Conservation (phyloP, 2,329 filamentous ascomycete species). For the Cercospora beticola region DNA sequence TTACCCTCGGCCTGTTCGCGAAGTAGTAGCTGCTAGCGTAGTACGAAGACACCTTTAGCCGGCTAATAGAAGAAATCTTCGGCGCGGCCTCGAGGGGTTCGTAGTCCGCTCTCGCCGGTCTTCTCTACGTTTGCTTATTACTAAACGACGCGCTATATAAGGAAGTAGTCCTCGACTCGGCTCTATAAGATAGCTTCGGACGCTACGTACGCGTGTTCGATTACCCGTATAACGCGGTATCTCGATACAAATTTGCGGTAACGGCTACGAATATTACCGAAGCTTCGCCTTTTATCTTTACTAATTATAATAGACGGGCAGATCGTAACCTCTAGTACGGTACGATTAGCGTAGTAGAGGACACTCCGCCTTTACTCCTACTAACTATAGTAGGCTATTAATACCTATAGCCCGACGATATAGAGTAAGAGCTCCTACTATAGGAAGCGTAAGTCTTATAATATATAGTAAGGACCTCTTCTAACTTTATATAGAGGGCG, state of each 20-base stretch:
- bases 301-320: neutral
- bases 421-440: neutral
- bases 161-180: neutral
- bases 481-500: neutral
- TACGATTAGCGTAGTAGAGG: neutral
- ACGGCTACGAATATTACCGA: neutral
- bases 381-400: neutral
- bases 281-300: neutral
- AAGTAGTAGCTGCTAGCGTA: too few species aligned
- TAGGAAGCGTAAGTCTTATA: neutral
- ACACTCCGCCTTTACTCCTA: neutral
- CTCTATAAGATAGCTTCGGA: neutral
- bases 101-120: too few species aligned
- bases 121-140: neutral
- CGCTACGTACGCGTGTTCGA: neutral
- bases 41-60: too few species aligned
- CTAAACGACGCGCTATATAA: neutral
- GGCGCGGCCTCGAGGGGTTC: too few species aligned
- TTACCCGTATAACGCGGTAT: neutral
- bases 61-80: too few species aligned
- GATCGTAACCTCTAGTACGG: neutral
- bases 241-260: neutral
- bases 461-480: neutral
- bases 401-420: neutral
- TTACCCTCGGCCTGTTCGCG: too few species aligned